Base-by-base conservation (phyloP, 2,329 filamentous ascomycete genomes). In the Colletotrichum costaricense region DNA sequence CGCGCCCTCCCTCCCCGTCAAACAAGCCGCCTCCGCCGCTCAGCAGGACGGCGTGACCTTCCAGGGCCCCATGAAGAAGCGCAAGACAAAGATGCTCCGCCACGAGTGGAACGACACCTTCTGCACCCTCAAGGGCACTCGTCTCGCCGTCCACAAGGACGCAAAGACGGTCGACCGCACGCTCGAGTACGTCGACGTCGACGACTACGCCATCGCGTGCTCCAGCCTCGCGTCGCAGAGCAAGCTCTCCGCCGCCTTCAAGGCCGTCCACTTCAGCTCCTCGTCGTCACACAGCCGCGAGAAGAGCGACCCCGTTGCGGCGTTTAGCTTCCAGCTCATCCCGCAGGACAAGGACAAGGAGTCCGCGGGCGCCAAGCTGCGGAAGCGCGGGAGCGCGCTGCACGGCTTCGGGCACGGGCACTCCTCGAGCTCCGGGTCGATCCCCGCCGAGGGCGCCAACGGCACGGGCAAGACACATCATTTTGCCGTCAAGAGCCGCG, bases 21-120 rank as follows among this genome's bases (percentile, higher is more conserved):
- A 76, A 56, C 74, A 75, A 55, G 75, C 76, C 7, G 73, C 75
- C 65, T 79, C 77, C 60, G 77, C 82, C 69, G 77, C 79, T 77
- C 76, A 81, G 78, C 81, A 81, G 26, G 81, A 87, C 66, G 90
- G 91, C 69, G 84, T 93, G 75, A 90, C 90, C 42, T 94, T 95
- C 82, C 90, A 94, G 63, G 97, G 97, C 1, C 95, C 92, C 83
- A 97, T 99, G 91, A 95, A 95, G 88, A 98, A 97, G 88, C 94
- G 96, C 80, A 95, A 95, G 85, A 97, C 93, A 42, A 92, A 92
- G 79, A 92, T 98, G 86, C 90, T 98, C 74, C 94, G 95, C 56
- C 94, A 97, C 82, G 95, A 98, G 85, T 98, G 95, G 95, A 91
- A 95, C 79, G 94, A 97, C 81, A 93, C 95, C 77, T 97, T 96